Percentiles rank a stretch among this genome's conserved stretches.
Evolutionary conservation across 805 yeast species (phyloP).

Genomic region (Yarrowia osloensis): DNA sequence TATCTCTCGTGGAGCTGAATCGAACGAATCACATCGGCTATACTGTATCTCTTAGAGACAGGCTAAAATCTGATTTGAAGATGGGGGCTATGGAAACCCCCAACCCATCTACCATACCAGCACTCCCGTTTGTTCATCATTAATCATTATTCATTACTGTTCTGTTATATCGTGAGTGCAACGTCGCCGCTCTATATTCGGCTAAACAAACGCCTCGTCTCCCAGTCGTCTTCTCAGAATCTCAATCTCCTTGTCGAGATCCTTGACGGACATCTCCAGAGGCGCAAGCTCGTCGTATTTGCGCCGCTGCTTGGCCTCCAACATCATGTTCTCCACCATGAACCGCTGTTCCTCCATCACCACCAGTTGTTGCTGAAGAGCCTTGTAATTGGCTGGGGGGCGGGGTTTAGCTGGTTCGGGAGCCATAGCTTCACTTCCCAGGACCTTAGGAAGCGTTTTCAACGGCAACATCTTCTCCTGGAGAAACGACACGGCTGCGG

Average conservation of each 20-base stretch:
- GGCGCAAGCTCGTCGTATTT: conserved; percentile 74
- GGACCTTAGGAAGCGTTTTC: conserved; percentile 56
- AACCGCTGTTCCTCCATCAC: conserved; percentile 83
- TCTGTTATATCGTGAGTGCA: too few species aligned
- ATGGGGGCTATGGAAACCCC: too few species aligned
- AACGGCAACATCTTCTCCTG: conserved; percentile 68
- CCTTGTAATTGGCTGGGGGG: conserved; percentile 34
- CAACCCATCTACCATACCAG: too few species aligned
- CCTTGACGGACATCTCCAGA: conserved; percentile 58
- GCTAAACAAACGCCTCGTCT: conserved; percentile 3
- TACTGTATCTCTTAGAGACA: too few species aligned
- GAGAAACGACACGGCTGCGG: conserved; percentile 58
- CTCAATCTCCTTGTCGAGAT: conserved; percentile 51
- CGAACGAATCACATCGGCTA: too few species aligned
- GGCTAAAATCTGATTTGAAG: too few species aligned
- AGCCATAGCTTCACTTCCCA: conserved; percentile 37
- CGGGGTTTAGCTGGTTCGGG: conserved; percentile 36
- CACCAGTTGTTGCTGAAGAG: conserved; percentile 71
- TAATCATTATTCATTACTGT: neutral
- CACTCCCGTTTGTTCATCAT: too few species aligned
- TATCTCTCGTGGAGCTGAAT: too few species aligned
- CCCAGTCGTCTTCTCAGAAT: neutral
- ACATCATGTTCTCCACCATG: conserved; percentile 65
- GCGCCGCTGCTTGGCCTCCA: conserved; percentile 62
- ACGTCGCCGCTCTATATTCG: too few species aligned